These are phyloP conservation scores for Moniliella sp. DNA, from an alignment of 1,284 basidiomycete species.

Conservation along the genomic window DNA sequence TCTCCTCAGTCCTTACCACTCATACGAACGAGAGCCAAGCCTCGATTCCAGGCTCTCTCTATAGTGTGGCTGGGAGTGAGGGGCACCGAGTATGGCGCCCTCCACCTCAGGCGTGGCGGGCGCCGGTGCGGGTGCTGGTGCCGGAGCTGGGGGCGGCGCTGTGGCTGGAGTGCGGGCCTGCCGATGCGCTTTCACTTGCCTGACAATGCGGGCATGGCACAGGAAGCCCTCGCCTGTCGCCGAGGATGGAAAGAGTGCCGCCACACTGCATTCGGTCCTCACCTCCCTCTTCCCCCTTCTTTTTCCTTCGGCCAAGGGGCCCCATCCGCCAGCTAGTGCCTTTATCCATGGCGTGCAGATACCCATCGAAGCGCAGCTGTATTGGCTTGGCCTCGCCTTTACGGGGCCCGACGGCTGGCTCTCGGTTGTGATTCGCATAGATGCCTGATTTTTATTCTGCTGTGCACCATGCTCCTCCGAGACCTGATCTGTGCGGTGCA, in stretches of 20 bases:
- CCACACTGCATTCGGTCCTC: constrained; percentile 36
- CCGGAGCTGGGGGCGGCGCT: too few relatives aligned
- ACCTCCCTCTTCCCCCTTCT: constrained; percentile 35
- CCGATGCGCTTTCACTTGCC: constrained; percentile 64
- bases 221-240: constrained; percentile 60
- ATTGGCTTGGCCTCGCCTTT: constrained; percentile 72
- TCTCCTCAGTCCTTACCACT: constrained; percentile 4
- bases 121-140: background rate
- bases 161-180: constrained; percentile 40
- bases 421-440: too few relatives aligned
- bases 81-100: constrained; percentile 1
- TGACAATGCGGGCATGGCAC: constrained; percentile 69
- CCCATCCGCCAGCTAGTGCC: constrained; percentile 36
- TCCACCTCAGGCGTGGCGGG: constrained; percentile 3
- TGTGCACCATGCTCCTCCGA: too few relatives aligned
- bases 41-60: constrained; percentile 6
- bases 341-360: constrained; percentile 64
- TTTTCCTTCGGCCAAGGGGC: constrained; percentile 35
- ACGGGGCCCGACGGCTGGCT: constrained; percentile 86
- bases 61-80: too few relatives aligned
- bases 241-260: constrained; percentile 41
- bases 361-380: constrained; percentile 67
- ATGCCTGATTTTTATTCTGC: too few relatives aligned
- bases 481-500: too few relatives aligned
- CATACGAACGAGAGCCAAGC: constrained; percentile 9